Base-by-base conservation (phyloP, 2,329 filamentous ascomycete genomes). In the Arthrobotrys entomopaga region DNA sequence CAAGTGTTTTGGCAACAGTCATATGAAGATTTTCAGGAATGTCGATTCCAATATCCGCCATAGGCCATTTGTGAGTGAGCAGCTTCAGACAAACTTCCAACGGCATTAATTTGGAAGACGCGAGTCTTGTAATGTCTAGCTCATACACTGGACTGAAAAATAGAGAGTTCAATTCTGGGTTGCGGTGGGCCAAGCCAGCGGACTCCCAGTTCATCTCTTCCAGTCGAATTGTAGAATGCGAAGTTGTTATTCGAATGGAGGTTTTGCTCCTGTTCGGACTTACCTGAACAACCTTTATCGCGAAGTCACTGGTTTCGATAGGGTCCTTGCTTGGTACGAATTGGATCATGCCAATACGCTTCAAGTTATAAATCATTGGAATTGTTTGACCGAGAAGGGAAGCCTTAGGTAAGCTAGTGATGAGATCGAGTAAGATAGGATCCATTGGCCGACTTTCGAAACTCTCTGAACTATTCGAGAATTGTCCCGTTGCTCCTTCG, bases 21-120 rank as follows among this genome's bases (percentile, higher is more conserved):
- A 34, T 22, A 26, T 65, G 60, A 13, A 65, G 22, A 15, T 54
- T 13, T 46, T 65, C 20, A 20, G 60, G 60, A 13, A 65, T 49
- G 15, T 52, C 42, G 10, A 77, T 65, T 11, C 43, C 58, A 66
- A 78, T 42, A 29, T 78, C 76, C 22, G 64, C 58, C 77, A 77
- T 77, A n/a, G 77, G 77, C 77, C 77, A 78, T 70, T 78, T 78
- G 56, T 78, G 77, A 43, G 71, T 76, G 10, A 78, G 29, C 16
- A 78, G 75, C 19, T 70, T 43, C n/a, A 75, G n/a, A 13, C 65
- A 43, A 7, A 49, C 13, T 1, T 15, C 26, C 42, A 77, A 43
- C 29, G 60, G 43, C 34, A 77, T 72, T 3, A 49, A n/a, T 19
- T 50, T 22, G 15, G 63, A 53, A 13, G 40, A 54, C 19, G 53